Conservation (phyloP, 768 basidiomycete species). For the Cystofilobasidium macerans region DNA sequence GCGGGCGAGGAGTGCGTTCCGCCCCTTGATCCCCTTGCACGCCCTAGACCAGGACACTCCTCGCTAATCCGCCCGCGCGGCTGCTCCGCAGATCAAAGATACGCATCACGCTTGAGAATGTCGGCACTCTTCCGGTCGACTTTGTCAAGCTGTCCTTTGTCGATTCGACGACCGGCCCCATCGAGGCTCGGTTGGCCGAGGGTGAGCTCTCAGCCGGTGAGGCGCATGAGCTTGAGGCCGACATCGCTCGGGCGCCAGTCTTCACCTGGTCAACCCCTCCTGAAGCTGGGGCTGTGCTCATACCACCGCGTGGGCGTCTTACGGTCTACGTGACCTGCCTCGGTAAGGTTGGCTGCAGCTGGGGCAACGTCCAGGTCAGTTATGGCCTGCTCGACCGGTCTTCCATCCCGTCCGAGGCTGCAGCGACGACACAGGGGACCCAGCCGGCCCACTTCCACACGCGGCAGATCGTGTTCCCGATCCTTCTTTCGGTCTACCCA, state of each 20-base stretch:
- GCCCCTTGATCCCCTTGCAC: neutral
- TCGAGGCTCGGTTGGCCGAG: constrained; percentile 52
- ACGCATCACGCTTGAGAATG: constrained; percentile 79
- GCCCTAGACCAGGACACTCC: neutral
- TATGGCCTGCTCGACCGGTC: constrained; percentile 58
- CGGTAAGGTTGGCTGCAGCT: constrained; percentile 71
- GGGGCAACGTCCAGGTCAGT: constrained; percentile 65
- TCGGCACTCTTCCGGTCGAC: constrained; percentile 68
- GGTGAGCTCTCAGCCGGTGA: constrained; percentile 62
- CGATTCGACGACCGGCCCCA: constrained; percentile 71
- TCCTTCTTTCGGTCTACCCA: constrained; percentile 87
- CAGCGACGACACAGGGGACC: no score
- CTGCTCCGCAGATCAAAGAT: constrained; percentile 55
- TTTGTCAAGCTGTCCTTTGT: constrained; percentile 79
- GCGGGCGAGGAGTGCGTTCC: constrained; percentile 72
- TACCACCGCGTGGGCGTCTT: constrained; percentile 59
- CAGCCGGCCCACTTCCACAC: constrained; percentile 57
- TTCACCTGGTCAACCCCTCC: constrained; percentile 52
- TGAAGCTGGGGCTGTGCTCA: constrained; percentile 42
- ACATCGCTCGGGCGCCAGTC: no score
- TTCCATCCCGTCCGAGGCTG: neutral
- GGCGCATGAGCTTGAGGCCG: constrained; percentile 80
- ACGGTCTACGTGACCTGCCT: constrained; percentile 61
- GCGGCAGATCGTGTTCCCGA: constrained; percentile 74
- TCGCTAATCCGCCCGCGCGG: neutral